Conservation (phyloP, 768 basidiomycete genomes). For the Gloeophyllum trabeum region DNA sequence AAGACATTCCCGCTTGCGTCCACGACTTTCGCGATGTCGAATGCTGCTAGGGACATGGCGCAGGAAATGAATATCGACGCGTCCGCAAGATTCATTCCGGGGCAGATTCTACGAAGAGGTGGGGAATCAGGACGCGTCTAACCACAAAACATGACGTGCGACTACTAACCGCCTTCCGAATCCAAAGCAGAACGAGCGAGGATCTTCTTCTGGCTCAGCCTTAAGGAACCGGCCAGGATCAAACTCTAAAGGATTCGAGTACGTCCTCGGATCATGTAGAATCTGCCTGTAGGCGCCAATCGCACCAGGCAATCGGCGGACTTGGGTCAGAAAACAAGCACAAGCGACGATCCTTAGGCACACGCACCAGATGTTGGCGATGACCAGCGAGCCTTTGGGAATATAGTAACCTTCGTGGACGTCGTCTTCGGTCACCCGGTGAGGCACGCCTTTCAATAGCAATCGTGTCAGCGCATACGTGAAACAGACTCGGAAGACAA, state of each 20-base stretch:
- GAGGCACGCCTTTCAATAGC: slow-evolving; percentile 1
- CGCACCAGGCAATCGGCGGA: background rate
- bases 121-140: background rate
- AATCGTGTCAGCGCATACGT: background rate
- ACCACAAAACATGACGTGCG: background rate
- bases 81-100: slow-evolving; percentile 32
- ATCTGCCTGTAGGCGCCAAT: slow-evolving; percentile 13
- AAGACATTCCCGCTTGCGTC: slow-evolving; percentile 9
- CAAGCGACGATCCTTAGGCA: too few relatives aligned
- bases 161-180: slow-evolving; percentile 21
- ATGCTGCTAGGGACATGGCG: slow-evolving; percentile 22
- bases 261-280: slow-evolving; percentile 22
- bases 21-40: slow-evolving; percentile 18
- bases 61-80: slow-evolving; percentile 24
- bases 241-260: slow-evolving; percentile 21
- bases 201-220: slow-evolving; percentile 15
- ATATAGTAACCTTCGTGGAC: slow-evolving; percentile 10
- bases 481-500: background rate
- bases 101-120: slow-evolving; percentile 18
- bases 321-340: background rate
- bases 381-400: slow-evolving; percentile 11
- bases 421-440: slow-evolving; percentile 6
- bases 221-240: slow-evolving; percentile 23
- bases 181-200: slow-evolving; percentile 20
- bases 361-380: slow-evolving; percentile 9